These are phyloP conservation scores for Serendipita indica DNA, from an alignment of 768 basidiomycete species.

Conservation along the genomic window DNA sequence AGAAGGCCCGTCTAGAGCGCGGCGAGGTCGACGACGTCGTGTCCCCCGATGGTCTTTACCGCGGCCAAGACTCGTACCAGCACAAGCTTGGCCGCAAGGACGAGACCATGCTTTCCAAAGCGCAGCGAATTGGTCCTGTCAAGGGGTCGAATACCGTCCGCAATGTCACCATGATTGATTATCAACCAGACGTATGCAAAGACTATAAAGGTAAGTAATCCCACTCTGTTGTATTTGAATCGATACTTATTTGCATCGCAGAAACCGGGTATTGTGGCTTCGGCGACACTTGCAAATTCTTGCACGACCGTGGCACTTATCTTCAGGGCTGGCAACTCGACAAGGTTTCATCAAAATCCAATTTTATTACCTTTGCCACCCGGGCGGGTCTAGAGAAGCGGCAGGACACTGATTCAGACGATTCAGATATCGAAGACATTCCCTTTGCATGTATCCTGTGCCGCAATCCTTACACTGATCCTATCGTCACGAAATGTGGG, in stretches of 20 bases:
- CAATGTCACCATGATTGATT: slow-evolving; percentile 90
- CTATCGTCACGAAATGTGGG: slow-evolving; percentile 88
- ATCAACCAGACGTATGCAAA: slow-evolving; percentile 98
- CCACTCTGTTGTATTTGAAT: slow-evolving; percentile 4
- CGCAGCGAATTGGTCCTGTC: slow-evolving; percentile 75
- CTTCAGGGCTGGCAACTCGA: slow-evolving; percentile 98
- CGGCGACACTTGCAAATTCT: slow-evolving; percentile 97
- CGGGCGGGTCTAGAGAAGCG: slow-evolving; percentile 27
- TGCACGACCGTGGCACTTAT: slow-evolving; percentile 95
- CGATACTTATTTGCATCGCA: slow-evolving; percentile 22
- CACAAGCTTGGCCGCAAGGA: slow-evolving; percentile 67
- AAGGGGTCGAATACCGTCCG: slow-evolving; percentile 67
- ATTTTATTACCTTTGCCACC: slow-evolving; percentile 7
- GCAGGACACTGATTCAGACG: slow-evolving; percentile 39
- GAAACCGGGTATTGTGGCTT: slow-evolving; percentile 99
- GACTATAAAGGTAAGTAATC: slow-evolving; percentile 82
- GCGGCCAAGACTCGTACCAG: slow-evolving; percentile 69
- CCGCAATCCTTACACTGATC: slow-evolving; percentile 86
- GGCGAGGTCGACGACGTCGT: slow-evolving; percentile 44
- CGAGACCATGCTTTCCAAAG: slow-evolving; percentile 54
- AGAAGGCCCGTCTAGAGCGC: slow-evolving; percentile 37
- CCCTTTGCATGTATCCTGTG: slow-evolving; percentile 99
- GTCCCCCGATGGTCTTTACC: slow-evolving; percentile 62
- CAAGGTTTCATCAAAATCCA: slow-evolving; percentile 33
- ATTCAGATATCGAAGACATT: slow-evolving; percentile 71